Conservation (phyloP, 116 monocot genomes). For the Posidonia oceanica region DNA sequence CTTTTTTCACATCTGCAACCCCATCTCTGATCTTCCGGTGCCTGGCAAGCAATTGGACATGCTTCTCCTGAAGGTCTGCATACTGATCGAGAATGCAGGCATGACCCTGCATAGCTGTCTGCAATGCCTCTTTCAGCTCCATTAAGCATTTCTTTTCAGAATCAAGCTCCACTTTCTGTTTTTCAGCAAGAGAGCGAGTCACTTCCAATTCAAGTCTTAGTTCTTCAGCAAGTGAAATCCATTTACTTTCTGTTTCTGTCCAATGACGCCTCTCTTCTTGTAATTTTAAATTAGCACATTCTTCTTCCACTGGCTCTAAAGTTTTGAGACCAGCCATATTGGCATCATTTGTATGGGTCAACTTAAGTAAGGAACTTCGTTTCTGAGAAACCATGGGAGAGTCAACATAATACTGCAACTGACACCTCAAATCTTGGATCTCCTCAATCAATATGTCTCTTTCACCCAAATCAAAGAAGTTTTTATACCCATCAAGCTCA, state of each 20-base stretch:
- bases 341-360: constrained; percentile 23
- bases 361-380: constrained; percentile 21
- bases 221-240: constrained; percentile 71
- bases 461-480: constrained; percentile 83
- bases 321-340: constrained; percentile 14
- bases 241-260: constrained; percentile 75
- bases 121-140: constrained; percentile 84
- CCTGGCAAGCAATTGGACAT: constrained; percentile 57
- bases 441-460: constrained; percentile 86
- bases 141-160: constrained; percentile 71
- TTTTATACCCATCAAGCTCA: constrained; percentile 61
- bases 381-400: constrained; percentile 25
- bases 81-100: constrained; percentile 83
- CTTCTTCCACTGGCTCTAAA: constrained; percentile 7
- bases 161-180: constrained; percentile 56
- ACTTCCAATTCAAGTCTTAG: constrained; percentile 72
- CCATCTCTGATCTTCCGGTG: constrained; percentile 71
- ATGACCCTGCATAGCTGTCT: constrained; percentile 78
- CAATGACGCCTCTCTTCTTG: constrained; percentile 43
- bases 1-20: constrained; percentile 59
- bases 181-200: constrained; percentile 42
- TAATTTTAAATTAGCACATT: constrained; percentile 27
- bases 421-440: constrained; percentile 74
- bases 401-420: constrained; percentile 64
- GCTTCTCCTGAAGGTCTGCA: constrained; percentile 93